phyloP scores from a whole-genome alignment of 208 protist genomes.

The Endotrypanum monterogeii region DNA sequence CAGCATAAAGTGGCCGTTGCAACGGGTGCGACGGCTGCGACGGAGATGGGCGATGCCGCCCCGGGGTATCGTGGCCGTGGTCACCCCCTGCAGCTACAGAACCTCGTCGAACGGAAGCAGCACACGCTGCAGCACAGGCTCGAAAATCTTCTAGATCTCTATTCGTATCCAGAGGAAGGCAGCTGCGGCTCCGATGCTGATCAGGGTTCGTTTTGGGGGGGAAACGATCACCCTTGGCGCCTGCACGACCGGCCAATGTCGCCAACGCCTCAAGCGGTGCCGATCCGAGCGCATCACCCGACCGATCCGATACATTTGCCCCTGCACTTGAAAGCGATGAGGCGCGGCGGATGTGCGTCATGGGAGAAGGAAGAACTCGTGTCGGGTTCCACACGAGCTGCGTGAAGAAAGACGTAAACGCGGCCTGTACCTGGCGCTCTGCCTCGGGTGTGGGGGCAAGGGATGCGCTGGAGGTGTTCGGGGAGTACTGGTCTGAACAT shows the following conservation, averaged over 20 bases:
- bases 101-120: conserved; percentile 2
- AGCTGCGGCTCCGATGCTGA: not conserved
- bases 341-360: conserved; percentile 1
- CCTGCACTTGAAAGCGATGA: not conserved
- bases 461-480: not conserved
- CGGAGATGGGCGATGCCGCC: not conserved
- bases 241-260: conserved; percentile 2
- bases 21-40: not conserved
- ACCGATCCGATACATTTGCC: not conserved
- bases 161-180: not conserved
- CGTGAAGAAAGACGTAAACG: conserved; percentile 24
- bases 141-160: conserved; percentile 9
- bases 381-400: conserved; percentile 22
- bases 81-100: not conserved
- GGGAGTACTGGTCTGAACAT: not conserved
- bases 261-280: not conserved
- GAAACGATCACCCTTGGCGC: too few relatives aligned
- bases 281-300: not conserved
- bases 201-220: not conserved
- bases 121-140: conserved; percentile 14
- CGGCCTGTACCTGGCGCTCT: conserved; percentile 10
- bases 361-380: conserved; percentile 16
- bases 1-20: conserved; percentile 5
- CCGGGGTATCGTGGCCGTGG: not conserved
- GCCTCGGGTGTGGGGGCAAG: conserved; percentile 14